Conservation (phyloP, 768 basidiomycete species). For the Rhodotorula babjevae region DNA sequence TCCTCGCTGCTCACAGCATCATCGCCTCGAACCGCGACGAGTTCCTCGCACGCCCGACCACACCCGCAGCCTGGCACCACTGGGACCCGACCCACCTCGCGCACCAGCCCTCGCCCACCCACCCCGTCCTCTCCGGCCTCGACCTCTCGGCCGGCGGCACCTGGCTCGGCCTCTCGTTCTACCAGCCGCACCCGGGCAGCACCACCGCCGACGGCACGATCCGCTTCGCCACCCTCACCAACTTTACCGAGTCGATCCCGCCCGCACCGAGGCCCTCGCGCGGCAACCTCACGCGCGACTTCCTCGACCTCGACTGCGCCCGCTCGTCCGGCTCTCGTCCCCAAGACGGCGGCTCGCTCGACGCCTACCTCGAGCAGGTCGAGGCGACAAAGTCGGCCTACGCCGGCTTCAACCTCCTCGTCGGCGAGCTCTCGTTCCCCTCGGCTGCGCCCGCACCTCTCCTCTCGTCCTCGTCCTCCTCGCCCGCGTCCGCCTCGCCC, state of each 20-base stretch:
- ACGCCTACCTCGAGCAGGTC: slow-evolving; percentile 39
- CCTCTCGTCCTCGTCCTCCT: background rate
- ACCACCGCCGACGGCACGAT: background rate
- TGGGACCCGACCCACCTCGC: slow-evolving; percentile 28
- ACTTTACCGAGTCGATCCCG: slow-evolving; percentile 39
- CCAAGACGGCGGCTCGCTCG: slow-evolving; percentile 2
- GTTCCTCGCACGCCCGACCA: slow-evolving; percentile 46
- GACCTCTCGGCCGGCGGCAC: slow-evolving; percentile 47
- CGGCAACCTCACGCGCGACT: slow-evolving; percentile 45
- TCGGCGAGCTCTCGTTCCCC: slow-evolving; percentile 40
- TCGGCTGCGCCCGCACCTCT: background rate
- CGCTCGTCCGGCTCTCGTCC: background rate
- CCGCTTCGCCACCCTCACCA: slow-evolving; percentile 41
- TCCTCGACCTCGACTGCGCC: slow-evolving; percentile 31
- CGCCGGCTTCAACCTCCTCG: slow-evolving; percentile 49
- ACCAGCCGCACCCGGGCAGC: background rate
- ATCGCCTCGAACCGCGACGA: slow-evolving; percentile 49
- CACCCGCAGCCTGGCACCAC: slow-evolving; percentile 44
- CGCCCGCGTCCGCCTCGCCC: background rate
- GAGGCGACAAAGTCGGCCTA: slow-evolving; percentile 37
- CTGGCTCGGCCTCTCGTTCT: slow-evolving; percentile 47
- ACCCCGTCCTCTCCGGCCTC: slow-evolving; percentile 42
- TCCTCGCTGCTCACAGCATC: slow-evolving; percentile 27
- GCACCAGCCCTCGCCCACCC: background rate
- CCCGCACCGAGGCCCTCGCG: slow-evolving; percentile 31